These are phyloP conservation scores for Truncatella angustata DNA, from an alignment of 2,329 filamentous ascomycete genomes.

Conservation along the genomic window DNA sequence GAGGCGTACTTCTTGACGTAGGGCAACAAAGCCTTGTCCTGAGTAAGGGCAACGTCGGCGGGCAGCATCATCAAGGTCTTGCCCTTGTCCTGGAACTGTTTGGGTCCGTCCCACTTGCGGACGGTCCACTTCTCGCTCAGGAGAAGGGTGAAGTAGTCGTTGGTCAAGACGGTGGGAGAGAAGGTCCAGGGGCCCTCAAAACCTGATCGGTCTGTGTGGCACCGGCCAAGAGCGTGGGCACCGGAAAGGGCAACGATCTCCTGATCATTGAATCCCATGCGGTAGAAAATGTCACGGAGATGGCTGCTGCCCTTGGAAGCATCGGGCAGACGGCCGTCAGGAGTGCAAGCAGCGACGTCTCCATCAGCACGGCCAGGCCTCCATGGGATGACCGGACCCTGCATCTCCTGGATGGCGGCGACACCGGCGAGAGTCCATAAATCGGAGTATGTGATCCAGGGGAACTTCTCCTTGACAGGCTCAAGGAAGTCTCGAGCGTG, in stretches of 20 bases:
- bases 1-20: conserved; percentile 86
- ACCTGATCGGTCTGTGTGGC: conserved; percentile 84
- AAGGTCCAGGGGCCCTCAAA: conserved; percentile 91
- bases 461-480: conserved; percentile 85
- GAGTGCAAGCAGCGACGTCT: conserved; percentile 82
- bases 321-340: conserved; percentile 85
- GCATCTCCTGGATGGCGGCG: conserved; percentile 89
- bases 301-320: conserved; percentile 75
- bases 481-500: conserved; percentile 89
- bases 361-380: conserved; percentile 80
- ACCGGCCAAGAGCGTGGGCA: conserved; percentile 84
- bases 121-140: conserved; percentile 89
- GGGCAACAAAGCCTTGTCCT: conserved; percentile 83
- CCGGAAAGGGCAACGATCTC: conserved; percentile 91
- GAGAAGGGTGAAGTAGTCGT: conserved; percentile 90
- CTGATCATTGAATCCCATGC: conserved; percentile 97
- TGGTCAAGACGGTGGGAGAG: conserved; percentile 86
- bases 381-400: conserved; percentile 84
- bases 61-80: conserved; percentile 98
- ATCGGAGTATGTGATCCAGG: conserved; percentile 95
- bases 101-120: conserved; percentile 88
- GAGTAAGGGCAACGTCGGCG: conserved; percentile 80
- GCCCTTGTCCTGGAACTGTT: conserved; percentile 77
- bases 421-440: conserved; percentile 92
- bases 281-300: conserved; percentile 87